Evolutionary conservation across 805 yeast genomes (phyloP).

Genomic region (Cyberlindnera saturnus): DNA sequence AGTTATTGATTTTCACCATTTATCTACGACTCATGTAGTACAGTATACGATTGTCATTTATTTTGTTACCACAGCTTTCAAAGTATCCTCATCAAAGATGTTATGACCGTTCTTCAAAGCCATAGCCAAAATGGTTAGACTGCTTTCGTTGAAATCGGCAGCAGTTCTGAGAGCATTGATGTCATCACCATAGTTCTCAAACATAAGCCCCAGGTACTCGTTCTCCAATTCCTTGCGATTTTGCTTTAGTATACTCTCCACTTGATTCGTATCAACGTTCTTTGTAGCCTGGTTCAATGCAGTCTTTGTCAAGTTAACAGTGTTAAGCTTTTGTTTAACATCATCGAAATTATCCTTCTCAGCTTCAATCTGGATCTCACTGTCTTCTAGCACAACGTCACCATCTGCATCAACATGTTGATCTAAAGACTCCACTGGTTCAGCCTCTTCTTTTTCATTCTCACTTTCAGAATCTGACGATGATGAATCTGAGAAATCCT

Average conservation of each 20-base stretch:
- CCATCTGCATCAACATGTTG: constrained; percentile 14
- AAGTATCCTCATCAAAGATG: constrained; percentile 18
- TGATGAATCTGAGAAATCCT: constrained; percentile 49
- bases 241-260: constrained; percentile 24
- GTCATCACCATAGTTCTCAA: constrained; percentile 48
- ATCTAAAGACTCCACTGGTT: background rate
- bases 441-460: constrained; percentile 4
- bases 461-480: constrained; percentile 28
- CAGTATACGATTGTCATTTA: background rate
- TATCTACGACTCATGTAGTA: no score
- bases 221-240: constrained; percentile 37
- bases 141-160: constrained; percentile 56
- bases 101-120: constrained; percentile 19
- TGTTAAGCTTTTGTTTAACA: constrained; percentile 14
- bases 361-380: constrained; percentile 16
- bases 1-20: no score
- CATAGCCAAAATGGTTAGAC: constrained; percentile 31
- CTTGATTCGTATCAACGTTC: constrained; percentile 26
- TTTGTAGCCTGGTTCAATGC: constrained; percentile 25
- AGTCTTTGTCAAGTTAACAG: constrained; percentile 27
- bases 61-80: constrained; percentile 16
- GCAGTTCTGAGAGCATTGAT: constrained; percentile 37
- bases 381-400: constrained; percentile 28
- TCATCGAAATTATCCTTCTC: constrained; percentile 8
- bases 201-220: constrained; percentile 49